Evolutionary conservation across 768 basidiomycete genomes (phyloP).

Genomic region (Mycena venus): DNA sequence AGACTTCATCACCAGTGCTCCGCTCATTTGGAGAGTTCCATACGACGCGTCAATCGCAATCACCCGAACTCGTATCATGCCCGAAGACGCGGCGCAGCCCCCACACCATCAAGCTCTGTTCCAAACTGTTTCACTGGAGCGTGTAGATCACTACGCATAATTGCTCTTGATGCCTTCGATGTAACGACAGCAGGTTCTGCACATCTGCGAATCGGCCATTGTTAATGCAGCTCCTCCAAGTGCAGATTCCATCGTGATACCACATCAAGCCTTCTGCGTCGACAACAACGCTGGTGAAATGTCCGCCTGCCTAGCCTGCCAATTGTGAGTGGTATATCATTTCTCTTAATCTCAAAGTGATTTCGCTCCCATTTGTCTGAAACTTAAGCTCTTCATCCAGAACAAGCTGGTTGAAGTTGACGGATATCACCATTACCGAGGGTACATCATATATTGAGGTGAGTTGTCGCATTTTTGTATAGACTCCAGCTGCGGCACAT

Average conservation of each 20-base stretch:
- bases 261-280: neutral
- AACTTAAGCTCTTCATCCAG: neutral
- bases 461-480: neutral
- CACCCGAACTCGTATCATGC: too few species aligned
- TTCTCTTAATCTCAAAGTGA: neutral
- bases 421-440: neutral
- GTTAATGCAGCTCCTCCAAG: neutral
- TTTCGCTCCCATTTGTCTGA: neutral
- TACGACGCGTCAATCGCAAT: too few species aligned
- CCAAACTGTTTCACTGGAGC: too few species aligned
- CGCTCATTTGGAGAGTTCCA: too few species aligned
- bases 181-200: too few species aligned
- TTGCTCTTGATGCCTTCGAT: too few species aligned
- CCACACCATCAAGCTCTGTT: too few species aligned
- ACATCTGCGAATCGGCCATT: too few species aligned
- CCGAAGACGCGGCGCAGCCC: too few species aligned
- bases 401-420: neutral
- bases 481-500: neutral
- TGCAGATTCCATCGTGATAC: constrained; percentile 13
- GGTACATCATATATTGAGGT: neutral
- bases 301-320: too few species aligned
- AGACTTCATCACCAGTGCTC: too few species aligned
- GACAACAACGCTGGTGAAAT: constrained; percentile 6
- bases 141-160: too few species aligned
- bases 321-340: neutral